Base-by-base conservation (phyloP, 2,329 filamentous ascomycete genomes). In the Nigrograna mackinnonii region DNA sequence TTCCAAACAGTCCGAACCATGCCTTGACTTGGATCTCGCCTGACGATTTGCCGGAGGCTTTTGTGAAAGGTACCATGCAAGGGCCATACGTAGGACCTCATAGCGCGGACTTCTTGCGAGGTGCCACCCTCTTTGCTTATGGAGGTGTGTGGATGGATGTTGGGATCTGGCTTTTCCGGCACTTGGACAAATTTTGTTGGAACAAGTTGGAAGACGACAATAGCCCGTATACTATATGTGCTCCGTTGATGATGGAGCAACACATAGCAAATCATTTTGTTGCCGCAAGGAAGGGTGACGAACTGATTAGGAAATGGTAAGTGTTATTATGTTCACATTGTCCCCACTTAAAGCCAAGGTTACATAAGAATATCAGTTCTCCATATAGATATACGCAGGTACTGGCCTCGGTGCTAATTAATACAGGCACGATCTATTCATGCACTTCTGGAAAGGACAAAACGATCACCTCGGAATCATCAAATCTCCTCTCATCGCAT, bases 91-190 rank as follows among this genome's bases (percentile, higher is more conserved):
- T 65, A 1, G 75, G 70, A 1, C 66, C 65, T 1, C 77, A 80
- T 46, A 68, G 66, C 1, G 72, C 73, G 3, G 78, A 80, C 39
- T 61, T 79, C 1, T 57, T 79, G 4, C 70, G 77, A 1, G 62
- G 75, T 4, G 67, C 70, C n/a, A 57, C 66, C 5, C 46, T 76
- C 12, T 64, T 62, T 37, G 45, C 52, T 13, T 66, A 72, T 38
- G 72, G 71, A 5, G 71, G 72, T 17, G 67, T 65, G 0, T 72
- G 65, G 57, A 61, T 73, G 46, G 71, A 75, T 42, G 68, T 73
- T 4, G 70, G 70, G 4, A 63, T 56, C 31, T 60, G 74, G 13
- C 43, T 73, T n/a, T 52, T 71, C 22, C 54, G 69, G 4, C 47
- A 54, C 20, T 52, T 74, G 19, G 69, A 74, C 40, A 50, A 59